These are phyloP conservation scores for Trametes polyzona DNA, from an alignment of 1,284 basidiomycete species.

Conservation along the genomic window DNA sequence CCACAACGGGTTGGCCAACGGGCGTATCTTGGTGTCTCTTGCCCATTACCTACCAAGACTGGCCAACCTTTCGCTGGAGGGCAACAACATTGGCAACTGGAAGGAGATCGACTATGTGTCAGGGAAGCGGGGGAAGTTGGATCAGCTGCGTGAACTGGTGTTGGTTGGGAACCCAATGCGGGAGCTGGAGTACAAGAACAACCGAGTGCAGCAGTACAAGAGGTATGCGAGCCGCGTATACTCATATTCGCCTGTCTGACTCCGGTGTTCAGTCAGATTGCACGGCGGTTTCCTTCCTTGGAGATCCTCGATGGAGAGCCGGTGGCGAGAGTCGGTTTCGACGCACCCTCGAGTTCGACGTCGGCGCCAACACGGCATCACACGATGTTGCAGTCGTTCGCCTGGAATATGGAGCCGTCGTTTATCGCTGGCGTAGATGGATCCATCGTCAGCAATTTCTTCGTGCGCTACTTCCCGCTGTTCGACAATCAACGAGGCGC, in stretches of 20 bases:
- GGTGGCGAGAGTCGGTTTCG: slow-evolving; percentile 76
- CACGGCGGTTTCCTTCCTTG: slow-evolving; percentile 69
- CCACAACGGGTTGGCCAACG: slow-evolving; percentile 54
- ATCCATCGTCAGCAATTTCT: slow-evolving; percentile 72
- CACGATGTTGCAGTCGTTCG: slow-evolving; percentile 67
- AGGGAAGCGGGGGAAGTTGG: slow-evolving; percentile 60
- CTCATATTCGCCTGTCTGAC: slow-evolving; percentile 2
- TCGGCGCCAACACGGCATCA: slow-evolving; percentile 27
- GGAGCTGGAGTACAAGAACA: slow-evolving; percentile 61
- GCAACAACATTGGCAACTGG: slow-evolving; percentile 68
- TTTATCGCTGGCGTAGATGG: slow-evolving; percentile 80
- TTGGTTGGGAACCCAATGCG: slow-evolving; percentile 82
- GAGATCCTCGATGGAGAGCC: slow-evolving; percentile 77
- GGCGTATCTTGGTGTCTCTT: slow-evolving; percentile 57
- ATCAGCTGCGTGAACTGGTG: slow-evolving; percentile 75
- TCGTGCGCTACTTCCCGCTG: slow-evolving; percentile 81
- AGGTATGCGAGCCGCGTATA: slow-evolving; percentile 46
- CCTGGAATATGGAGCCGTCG: slow-evolving; percentile 70
- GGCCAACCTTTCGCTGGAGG: slow-evolving; percentile 82
- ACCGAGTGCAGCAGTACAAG: slow-evolving; percentile 61
- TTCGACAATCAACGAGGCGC: slow-evolving; percentile 80
- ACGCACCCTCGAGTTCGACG: slow-evolving; percentile 50
- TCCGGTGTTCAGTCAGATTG: slow-evolving; percentile 70
- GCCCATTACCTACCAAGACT: slow-evolving; percentile 71
- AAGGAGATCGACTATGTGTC: slow-evolving; percentile 71